Base-by-base conservation (phyloP, 441 rosid genomes). In the Caryocar brasiliense region DNA sequence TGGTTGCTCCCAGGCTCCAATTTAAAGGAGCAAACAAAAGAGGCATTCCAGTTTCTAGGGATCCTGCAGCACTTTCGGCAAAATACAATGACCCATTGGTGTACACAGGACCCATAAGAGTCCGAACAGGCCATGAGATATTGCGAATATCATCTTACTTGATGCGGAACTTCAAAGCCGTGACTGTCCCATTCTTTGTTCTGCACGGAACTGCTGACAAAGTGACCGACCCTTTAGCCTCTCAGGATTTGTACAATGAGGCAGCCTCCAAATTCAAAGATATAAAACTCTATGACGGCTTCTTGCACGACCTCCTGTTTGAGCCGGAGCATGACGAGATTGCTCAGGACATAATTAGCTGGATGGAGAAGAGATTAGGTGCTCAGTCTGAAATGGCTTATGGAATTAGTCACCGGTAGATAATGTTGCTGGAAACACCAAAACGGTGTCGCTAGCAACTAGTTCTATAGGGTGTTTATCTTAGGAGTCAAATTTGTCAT, bases 11-110 rank as follows among this genome's bases (percentile, higher is more conserved):
- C 13, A 79, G 71, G 77, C 71, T 77, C 65, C 98, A 86, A 71
- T 85, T 91, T 59, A 91, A 86, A 70, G 98, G 98, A 64, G 98
- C 98, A 27, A 91, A 91, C 90, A 91, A 82, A 71, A 76, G 88
- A 64, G 98, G 98, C 29, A 81, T 91, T 63, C 98, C 98, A n/a
- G 98, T 91, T 35, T 69, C 98, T 4, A 78, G 96, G 68, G 96
- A 91, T 64, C 98, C 98, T 30, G 93, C 68, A 23, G 98, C 96
- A 15, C 71, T 85, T 39, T 34, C 68, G 52, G 93, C 95, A 47
- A 91, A 91, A 59, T 91, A 91, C 58, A 75, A 85, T 15, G 98
- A 91, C 65, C 98, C 98, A 5, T 65, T 91, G 74, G 98, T 91
- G 56, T 91, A 91, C 62, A 91, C 96, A 2, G 98, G 96, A 43